Percentiles rank a stretch among this genome's conserved stretches.
phyloP scores from a whole-genome alignment of 441 rosid genomes.

The Theobroma grandiflorum region DNA sequence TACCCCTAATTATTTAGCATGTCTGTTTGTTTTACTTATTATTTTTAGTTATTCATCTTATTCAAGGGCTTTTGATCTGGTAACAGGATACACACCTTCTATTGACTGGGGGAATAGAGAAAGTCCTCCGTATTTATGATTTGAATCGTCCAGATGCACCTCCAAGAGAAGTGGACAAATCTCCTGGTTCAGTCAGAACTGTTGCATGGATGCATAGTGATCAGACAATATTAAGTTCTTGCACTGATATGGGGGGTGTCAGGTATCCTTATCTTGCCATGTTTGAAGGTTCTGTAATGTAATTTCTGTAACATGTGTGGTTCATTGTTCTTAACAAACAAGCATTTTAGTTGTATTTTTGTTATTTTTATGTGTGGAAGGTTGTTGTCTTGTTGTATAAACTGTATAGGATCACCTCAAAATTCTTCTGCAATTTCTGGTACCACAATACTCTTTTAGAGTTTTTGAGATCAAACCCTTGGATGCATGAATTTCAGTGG shows the following conservation, averaged over 20 bases:
- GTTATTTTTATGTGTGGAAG: background rate
- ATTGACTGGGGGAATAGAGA: conserved; percentile 96
- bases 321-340: background rate
- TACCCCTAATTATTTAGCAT: background rate
- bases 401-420: background rate
- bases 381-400: background rate
- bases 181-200: conserved; percentile 88
- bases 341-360: background rate
- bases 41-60: background rate
- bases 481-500: conserved; percentile 6
- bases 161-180: conserved; percentile 82
- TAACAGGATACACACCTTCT: conserved; percentile 81
- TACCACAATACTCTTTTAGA: background rate
- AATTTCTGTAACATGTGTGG: background rate
- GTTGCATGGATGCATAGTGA: conserved; percentile 96
- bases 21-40: background rate
- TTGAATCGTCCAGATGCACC: conserved; percentile 86
- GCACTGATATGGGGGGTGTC: conserved; percentile 89
- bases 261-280: conserved; percentile 53
- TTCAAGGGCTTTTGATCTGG: background rate
- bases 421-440: background rate
- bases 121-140: conserved; percentile 82
- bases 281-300: background rate
- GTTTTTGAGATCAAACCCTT: background rate
- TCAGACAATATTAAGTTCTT: conserved; percentile 91